Evolutionary conservation across 2,329 filamentous ascomycete genomes (phyloP).

Genomic region (Trichoderma asperellum): DNA sequence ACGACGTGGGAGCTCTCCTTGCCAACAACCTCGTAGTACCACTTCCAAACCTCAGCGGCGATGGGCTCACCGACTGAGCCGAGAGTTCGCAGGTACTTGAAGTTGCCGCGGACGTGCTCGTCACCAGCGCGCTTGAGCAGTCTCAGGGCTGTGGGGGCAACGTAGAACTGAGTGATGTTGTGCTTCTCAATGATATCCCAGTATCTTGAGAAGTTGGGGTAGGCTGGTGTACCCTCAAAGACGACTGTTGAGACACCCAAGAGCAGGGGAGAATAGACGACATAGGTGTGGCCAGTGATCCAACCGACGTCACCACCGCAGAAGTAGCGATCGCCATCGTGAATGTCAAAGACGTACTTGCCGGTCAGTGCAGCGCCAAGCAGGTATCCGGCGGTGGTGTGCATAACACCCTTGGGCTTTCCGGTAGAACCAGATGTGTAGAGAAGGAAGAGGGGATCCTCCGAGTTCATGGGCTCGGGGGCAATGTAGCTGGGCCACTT

Average conservation of each 20-base stretch:
- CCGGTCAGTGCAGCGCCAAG: slow-evolving; percentile 89
- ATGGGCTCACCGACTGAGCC: slow-evolving; percentile 98
- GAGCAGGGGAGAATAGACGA: slow-evolving; percentile 92
- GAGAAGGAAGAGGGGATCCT: slow-evolving; percentile 95
- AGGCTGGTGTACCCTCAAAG: slow-evolving; percentile 96
- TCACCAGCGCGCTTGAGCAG: slow-evolving; percentile 94
- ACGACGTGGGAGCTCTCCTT: slow-evolving; percentile 92
- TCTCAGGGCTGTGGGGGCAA: slow-evolving; percentile 90
- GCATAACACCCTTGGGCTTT: slow-evolving; percentile 98
- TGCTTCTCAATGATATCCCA: slow-evolving; percentile 98
- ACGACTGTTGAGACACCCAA: slow-evolving; percentile 94
- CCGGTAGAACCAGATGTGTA: slow-evolving; percentile 98
- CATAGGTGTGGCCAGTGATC: slow-evolving; percentile 99
- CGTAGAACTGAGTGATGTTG: slow-evolving; percentile 96
- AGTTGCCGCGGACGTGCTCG: slow-evolving; percentile 84
- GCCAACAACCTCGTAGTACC: slow-evolving; percentile 95
- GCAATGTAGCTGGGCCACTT: slow-evolving; percentile 94
- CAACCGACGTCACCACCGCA: slow-evolving; percentile 98
- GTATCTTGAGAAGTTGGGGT: slow-evolving; percentile 97
- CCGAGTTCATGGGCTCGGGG: slow-evolving; percentile 85
- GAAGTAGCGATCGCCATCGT: slow-evolving; percentile 91
- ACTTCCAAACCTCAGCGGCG: slow-evolving; percentile 98
- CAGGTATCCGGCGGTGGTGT: slow-evolving; percentile 95
- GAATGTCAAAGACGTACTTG: slow-evolving; percentile 99
- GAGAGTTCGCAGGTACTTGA: slow-evolving; percentile 86